phyloP scores from a whole-genome alignment of 495 filamentous ascomycete species.

The Penicillium bialowiezense region DNA sequence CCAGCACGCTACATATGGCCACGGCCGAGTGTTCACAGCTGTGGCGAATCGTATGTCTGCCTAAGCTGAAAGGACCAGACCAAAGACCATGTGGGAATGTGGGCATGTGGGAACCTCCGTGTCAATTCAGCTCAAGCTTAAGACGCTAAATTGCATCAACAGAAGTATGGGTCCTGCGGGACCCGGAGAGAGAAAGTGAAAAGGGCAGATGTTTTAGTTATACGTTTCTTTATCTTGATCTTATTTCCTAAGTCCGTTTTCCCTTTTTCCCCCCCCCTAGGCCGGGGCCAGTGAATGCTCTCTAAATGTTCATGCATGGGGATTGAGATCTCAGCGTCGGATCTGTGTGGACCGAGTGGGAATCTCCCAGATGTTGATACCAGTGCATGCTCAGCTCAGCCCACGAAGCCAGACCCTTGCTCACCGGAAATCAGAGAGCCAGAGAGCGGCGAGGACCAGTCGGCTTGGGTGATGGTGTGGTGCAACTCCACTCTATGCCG shows the following conservation, averaged over 20 bases:
- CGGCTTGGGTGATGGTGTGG: constrained; percentile 10
- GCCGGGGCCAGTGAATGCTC: too few species aligned
- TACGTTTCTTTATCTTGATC: too few species aligned
- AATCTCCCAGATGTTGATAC: neutral
- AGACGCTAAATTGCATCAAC: neutral
- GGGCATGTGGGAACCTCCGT: constrained; percentile 5
- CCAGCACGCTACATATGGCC: constrained; percentile 8
- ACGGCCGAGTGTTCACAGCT: constrained; percentile 12
- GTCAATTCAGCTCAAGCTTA: constrained; percentile 5
- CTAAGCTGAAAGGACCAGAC: constrained; percentile 9
- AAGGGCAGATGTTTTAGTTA: neutral
- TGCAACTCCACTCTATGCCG: constrained; percentile 14
- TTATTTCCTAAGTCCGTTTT: too few species aligned
- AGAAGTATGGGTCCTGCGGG: constrained; percentile 9
- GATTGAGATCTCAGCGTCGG: neutral
- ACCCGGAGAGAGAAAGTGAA: neutral
- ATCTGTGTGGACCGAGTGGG: constrained; percentile 1
- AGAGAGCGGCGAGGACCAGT: constrained; percentile 11
- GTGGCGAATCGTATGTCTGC: constrained; percentile 24
- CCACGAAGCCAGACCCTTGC: too few species aligned
- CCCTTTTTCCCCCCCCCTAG: too few species aligned
- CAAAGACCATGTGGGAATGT: too few species aligned
- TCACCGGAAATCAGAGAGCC: constrained; percentile 7
- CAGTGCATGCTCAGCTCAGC: too few species aligned
- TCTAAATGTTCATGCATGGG: neutral